These are phyloP conservation scores for Hebeloma cylindrosporum DNA, from an alignment of 768 basidiomycete species.

Conservation along the genomic window DNA sequence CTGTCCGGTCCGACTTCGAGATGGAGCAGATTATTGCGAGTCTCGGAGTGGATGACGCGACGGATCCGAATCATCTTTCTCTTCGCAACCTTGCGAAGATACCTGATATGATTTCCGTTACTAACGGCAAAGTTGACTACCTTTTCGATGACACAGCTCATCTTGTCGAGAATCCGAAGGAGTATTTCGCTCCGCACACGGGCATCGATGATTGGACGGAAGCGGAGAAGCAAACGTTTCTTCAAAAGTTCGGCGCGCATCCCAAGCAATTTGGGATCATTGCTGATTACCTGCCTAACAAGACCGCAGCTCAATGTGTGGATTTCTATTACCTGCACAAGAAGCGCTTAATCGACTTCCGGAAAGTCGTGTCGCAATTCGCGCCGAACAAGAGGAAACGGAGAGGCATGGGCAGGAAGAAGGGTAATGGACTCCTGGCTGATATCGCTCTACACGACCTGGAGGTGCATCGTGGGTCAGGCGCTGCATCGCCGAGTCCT, in stretches of 20 bases:
- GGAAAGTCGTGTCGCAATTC: slow-evolving; percentile 66
- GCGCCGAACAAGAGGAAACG: slow-evolving; percentile 67
- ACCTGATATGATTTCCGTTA: slow-evolving; percentile 86
- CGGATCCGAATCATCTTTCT: slow-evolving; percentile 90
- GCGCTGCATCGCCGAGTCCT: slow-evolving; percentile 25
- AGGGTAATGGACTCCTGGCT: slow-evolving; percentile 76
- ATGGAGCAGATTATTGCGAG: slow-evolving; percentile 98
- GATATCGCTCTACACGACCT: slow-evolving; percentile 82
- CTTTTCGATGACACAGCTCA: slow-evolving; percentile 86
- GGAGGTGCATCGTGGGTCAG: slow-evolving; percentile 38
- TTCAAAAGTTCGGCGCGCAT: slow-evolving; percentile 77
- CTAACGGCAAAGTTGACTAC: slow-evolving; percentile 57
- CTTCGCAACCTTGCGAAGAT: slow-evolving; percentile 81
- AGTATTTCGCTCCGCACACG: slow-evolving; percentile 72
- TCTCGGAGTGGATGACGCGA: slow-evolving; percentile 86
- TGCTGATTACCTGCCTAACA: slow-evolving; percentile 74
- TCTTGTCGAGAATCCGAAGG: slow-evolving; percentile 69
- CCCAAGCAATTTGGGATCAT: slow-evolving; percentile 98
- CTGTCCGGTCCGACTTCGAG: slow-evolving; percentile 92
- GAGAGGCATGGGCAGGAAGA: slow-evolving; percentile 66
- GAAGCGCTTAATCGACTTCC: slow-evolving; percentile 83
- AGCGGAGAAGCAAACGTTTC: slow-evolving; percentile 75
- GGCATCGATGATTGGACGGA: slow-evolving; percentile 88
- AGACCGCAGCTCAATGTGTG: slow-evolving; percentile 87
- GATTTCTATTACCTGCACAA: slow-evolving; percentile 95